These are phyloP conservation scores for Melastoma malabathricum DNA, from an alignment of 345 rosid genomes.

Conservation along the genomic window DNA sequence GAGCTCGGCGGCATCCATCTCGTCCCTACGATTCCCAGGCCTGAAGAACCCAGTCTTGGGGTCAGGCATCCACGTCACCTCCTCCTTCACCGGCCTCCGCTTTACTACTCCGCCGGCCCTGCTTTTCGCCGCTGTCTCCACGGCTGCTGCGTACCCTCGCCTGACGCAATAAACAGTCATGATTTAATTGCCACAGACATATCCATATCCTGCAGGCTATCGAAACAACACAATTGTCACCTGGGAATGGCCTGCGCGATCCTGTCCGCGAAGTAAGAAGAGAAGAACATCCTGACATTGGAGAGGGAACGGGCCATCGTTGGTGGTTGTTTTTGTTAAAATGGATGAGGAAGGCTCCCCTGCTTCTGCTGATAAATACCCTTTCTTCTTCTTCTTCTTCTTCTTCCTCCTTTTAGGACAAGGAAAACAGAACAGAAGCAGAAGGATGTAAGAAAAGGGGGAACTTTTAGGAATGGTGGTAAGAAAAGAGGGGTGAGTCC, in stretches of 20 bases:
- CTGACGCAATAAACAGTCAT: constrained; percentile 1
- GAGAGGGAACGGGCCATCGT: constrained; percentile 37
- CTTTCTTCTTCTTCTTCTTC: too few relatives aligned
- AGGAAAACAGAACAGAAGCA: too few relatives aligned
- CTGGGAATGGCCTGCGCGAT: constrained; percentile 22
- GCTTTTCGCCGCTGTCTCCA: constrained; percentile 12
- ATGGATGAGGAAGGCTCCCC: neutral
- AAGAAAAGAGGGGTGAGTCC: too few relatives aligned
- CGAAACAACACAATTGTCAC: constrained; percentile 5
- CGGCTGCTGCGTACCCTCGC: constrained; percentile 27
- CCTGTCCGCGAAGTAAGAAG: constrained; percentile 18
- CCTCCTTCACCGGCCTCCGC: constrained; percentile 34
- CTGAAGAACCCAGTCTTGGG: constrained; percentile 78
- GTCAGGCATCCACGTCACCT: constrained; percentile 68
- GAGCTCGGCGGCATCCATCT: constrained; percentile 57
- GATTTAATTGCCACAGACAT: too few relatives aligned
- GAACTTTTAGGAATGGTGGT: too few relatives aligned
- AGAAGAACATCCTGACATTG: constrained; percentile 33
- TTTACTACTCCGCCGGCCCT: constrained; percentile 6
- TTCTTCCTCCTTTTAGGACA: too few relatives aligned
- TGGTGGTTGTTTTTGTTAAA: neutral
- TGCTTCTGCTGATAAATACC: neutral
- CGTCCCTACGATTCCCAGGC: constrained; percentile 51
- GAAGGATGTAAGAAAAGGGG: too few relatives aligned
- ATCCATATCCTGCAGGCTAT: too few relatives aligned